Evolutionary conservation across 2,329 filamentous ascomycete species (phyloP), one percentile per base, ranked within the genome.

Genomic region (Colletotrichum higginsianum): DNA sequence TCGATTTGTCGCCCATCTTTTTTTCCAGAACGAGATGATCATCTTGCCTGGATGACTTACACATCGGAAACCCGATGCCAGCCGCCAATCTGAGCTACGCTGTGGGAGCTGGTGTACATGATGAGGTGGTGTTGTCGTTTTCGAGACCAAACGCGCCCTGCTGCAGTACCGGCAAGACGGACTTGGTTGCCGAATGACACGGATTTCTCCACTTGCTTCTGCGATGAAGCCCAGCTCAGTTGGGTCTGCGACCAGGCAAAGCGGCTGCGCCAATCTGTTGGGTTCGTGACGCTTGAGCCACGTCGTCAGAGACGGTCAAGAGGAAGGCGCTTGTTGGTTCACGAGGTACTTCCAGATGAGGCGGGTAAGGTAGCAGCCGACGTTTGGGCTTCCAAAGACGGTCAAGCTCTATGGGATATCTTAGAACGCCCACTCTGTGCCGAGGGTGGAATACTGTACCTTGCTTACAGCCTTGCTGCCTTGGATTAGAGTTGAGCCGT

Each of bases 391-490:
- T 55, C 40, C 21, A 16, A 62, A 40, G 13, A 26, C 50, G 60
- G 12, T 46, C n/a, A 50, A 30, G 50, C 6, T 21, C 15, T 21
- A 9, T 42, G 23, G 44, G 38, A 11, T 47, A 18, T 46, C 18
- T n/a, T 15, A 16, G 15, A 55, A 21, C 7, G 30, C 23, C 47
- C 44, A 61, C 30, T 44, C 42, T n/a, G 15, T 35, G 16, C 12
- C n/a, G 11, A 49, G n/a, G 12, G 11, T 6, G 53, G 44, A 53
- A 35, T 23, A 8, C 35, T 4, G 16, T 56, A 40, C 30, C n/a
- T 35, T 35, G 30, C 30, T 35, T 66, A 42, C 56, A 56, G 67
- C 63, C 35, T 61, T 49, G 67, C 56, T 67, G 56, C 67, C 56
- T 67, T 66, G 49, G 13, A 44, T 18, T 52, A 46, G 4, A 23